phyloP scores from a whole-genome alignment of 2,329 filamentous ascomycete species.

The Myotisia sp. region DNA sequence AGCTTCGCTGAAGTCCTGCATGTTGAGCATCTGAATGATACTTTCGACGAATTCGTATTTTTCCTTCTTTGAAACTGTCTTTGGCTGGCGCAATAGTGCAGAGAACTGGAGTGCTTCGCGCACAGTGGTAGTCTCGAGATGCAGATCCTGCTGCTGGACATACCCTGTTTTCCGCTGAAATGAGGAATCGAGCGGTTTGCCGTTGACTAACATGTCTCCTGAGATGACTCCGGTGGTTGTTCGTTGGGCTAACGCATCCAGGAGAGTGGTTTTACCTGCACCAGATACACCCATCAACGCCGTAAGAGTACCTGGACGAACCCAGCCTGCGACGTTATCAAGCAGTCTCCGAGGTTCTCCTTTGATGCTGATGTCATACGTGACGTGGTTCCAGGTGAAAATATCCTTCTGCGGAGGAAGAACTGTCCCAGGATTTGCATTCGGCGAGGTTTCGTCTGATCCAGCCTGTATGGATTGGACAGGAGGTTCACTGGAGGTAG shows the following conservation, averaged over 20 bases:
- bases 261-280: conserved; percentile 48
- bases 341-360: conserved; percentile 38
- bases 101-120: conserved; percentile 76
- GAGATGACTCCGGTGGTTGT: conserved; percentile 49
- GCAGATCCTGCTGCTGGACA: conserved; percentile 59
- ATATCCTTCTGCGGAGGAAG: conserved; percentile 26
- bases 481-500: conserved; percentile 1
- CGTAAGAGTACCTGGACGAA: conserved; percentile 42
- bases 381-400: conserved; percentile 42
- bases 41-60: conserved; percentile 78
- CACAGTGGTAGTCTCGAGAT: conserved; percentile 69
- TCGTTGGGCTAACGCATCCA: conserved; percentile 45
- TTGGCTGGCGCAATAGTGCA: conserved; percentile 68
- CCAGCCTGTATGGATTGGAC: conserved; percentile 5
- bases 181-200: conserved; percentile 39
- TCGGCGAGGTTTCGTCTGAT: conserved; percentile 7
- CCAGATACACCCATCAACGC: conserved; percentile 49
- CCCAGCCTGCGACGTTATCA: conserved; percentile 41
- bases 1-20: conserved; percentile 78
- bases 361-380: conserved; percentile 41
- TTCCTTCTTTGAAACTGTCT: conserved; percentile 52
- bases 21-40: conserved; percentile 73
- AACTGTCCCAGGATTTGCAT: conserved; percentile 11
- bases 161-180: conserved; percentile 55
- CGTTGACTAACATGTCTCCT: conserved; percentile 53